These are phyloP conservation scores for Aspergillus sp. DNA, from an alignment of 2,329 filamentous ascomycete genomes.

Conservation along the genomic window DNA sequence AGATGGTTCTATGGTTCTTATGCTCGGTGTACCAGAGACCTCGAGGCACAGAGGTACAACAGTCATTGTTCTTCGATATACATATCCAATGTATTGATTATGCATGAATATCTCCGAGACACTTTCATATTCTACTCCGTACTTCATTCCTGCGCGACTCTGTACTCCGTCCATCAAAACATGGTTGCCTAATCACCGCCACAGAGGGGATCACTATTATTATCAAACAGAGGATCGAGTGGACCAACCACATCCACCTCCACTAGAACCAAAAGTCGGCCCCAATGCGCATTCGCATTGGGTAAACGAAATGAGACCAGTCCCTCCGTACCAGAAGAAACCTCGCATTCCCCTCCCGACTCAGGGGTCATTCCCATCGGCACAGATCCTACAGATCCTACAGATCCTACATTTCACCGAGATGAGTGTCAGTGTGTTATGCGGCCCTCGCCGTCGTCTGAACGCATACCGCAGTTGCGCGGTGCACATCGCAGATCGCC, in stretches of 20 bases:
- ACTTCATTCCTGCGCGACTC: neutral
- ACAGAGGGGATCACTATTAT: neutral
- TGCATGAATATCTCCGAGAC: too few species aligned
- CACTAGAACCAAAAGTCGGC: neutral
- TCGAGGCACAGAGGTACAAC: too few species aligned
- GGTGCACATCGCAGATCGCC: neutral
- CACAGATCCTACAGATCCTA: too few species aligned
- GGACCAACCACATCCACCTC: neutral
- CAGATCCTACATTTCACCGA: too few species aligned
- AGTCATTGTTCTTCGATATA: too few species aligned
- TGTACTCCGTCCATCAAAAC: neutral
- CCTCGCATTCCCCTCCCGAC: neutral
- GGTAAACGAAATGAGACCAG: conserved; percentile 7
- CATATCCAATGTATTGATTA: too few species aligned
- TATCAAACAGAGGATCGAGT: neutral
- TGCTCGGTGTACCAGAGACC: too few species aligned
- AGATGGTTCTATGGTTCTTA: too few species aligned
- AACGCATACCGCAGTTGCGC: neutral
- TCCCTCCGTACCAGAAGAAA: neutral
- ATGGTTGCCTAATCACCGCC: conserved; percentile 8
- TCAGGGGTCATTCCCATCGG: too few species aligned
- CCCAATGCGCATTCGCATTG: conserved; percentile 1
- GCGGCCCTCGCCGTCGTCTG: neutral
- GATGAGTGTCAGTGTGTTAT: neutral
- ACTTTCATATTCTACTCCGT: too few species aligned